phyloP scores from a whole-genome alignment of 2,329 filamentous ascomycete genomes.

The Zymoseptoria tritici region DNA sequence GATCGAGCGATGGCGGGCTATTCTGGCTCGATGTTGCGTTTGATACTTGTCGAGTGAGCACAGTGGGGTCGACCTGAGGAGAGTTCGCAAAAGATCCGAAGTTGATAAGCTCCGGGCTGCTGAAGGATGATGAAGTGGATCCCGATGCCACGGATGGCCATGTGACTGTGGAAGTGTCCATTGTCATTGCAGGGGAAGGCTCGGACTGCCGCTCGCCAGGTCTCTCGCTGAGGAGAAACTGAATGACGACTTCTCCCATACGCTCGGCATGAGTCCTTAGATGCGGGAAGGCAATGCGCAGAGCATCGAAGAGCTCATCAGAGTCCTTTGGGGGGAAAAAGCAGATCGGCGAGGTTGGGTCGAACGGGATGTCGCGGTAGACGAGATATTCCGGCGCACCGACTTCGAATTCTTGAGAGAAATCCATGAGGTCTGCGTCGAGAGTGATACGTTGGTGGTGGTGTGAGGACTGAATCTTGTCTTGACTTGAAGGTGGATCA shows the following conservation, averaged over 20 bases:
- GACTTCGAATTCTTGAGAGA: background rate
- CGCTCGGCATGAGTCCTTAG: constrained; percentile 29
- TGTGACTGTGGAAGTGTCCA: constrained; percentile 15
- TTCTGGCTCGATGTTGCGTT: constrained; percentile 13
- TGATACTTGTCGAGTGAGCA: constrained; percentile 17
- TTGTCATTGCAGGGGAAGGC: constrained; percentile 15
- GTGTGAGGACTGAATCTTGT: background rate
- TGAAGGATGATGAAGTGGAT: constrained; percentile 22
- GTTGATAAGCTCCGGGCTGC: constrained; percentile 26
- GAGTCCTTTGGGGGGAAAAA: constrained; percentile 32
- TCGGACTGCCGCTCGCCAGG: constrained; percentile 19
- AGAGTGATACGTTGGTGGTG: background rate
- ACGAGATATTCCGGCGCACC: constrained; percentile 21
- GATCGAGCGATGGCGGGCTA: constrained; percentile 26
- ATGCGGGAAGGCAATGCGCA: constrained; percentile 26
- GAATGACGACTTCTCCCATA: constrained; percentile 30
- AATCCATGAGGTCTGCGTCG: background rate
- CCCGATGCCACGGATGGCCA: constrained; percentile 28
- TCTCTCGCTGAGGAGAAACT: constrained; percentile 29
- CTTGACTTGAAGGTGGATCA: background rate
- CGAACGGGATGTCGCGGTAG: constrained; percentile 24
- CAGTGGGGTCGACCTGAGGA: constrained; percentile 14
- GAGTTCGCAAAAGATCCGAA: constrained; percentile 23
- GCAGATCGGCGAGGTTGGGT: constrained; percentile 23
- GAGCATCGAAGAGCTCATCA: constrained; percentile 31